A percentile compares a stretch with the other conserved stretches of the same genome.
Evolutionary conservation across 2,329 filamentous ascomycete genomes (phyloP).

Genomic region (Grosmannia serpens): DNA sequence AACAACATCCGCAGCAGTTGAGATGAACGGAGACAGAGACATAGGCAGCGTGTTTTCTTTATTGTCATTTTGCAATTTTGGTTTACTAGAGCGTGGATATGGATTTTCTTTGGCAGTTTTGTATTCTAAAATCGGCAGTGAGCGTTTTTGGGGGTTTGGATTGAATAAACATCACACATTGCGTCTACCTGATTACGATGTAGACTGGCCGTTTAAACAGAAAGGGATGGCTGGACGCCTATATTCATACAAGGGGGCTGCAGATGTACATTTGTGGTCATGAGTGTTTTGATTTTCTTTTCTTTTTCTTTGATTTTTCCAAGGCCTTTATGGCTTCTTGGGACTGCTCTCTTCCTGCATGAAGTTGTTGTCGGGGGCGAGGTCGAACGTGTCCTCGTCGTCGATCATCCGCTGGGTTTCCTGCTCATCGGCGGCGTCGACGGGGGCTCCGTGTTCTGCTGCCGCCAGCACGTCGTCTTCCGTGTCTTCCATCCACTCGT

Average conservation of each 20-base stretch:
- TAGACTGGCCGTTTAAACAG: background rate
- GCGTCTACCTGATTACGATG: background rate
- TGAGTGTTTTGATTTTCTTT: background rate
- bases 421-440: background rate
- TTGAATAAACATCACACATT: too few species aligned
- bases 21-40: background rate
- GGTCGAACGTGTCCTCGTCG: background rate
- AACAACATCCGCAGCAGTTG: background rate
- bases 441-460: background rate
- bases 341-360: background rate
- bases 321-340: background rate
- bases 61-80: background rate
- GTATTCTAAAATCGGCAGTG: too few species aligned
- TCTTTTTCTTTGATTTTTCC: background rate
- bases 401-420: conserved; percentile 1
- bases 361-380: background rate
- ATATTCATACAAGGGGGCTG: background rate
- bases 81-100: background rate
- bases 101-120: background rate
- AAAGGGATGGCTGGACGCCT: background rate
- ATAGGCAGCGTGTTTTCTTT: background rate
- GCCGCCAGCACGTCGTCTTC: conserved; percentile 1
- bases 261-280: background rate
- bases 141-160: too few species aligned
- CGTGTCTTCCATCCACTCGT: conserved; percentile 17